Base-by-base conservation (phyloP, 2,329 filamentous ascomycete species). In the Pseudogymnoascus sp. region DNA sequence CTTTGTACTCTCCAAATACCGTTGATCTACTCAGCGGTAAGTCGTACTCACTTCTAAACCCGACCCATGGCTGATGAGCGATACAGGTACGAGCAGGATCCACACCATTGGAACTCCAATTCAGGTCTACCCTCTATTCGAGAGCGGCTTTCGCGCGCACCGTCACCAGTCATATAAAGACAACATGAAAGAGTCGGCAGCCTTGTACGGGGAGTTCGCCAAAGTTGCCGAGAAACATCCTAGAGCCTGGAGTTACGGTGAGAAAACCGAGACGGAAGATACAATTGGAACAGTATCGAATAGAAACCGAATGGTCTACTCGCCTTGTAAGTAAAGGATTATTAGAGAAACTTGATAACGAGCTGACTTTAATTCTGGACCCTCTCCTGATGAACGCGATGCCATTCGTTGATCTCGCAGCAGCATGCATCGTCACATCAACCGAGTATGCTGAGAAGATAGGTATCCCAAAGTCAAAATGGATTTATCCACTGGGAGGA, bases 361-460 rank as follows among this genome's bases (percentile, higher is more conserved):
- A 33, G 62, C 59, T 67, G 72, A 65, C 71, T 61, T 53, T 19
- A 60, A 5, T 19, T 1, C 1, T 50, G 87, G 85, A 89, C 73
- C 85, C 86, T 0, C 75, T 89, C 0, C 73, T 88, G 8, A 88
- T 89, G 86, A 89, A 89, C 69, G 86, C 86, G 0, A 89, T 88
- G 74, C 89, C 89, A 67, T 86, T 79, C 1, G 81, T 89, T 37
- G 89, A 89, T 65, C 75, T 89, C 14, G 81, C 86, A 2, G 82
- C 79, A 0, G 84, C 85, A 6, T 80, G 81, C 63, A 76, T 89
- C 13, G 65, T 89, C 3, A 89, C 86, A 0, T 84, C 83, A 0
- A 78, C 77, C 0, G 77, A 82, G 1, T 76, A 79, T 69, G 86
- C 87, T 0, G 73, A 72, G 50, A 72, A 80, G 44, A 74, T 89